Evolutionary conservation across 305 asterid species (phyloP), one percentile per base, ranked within the genome.

Genomic region (Salvia sclarea): DNA sequence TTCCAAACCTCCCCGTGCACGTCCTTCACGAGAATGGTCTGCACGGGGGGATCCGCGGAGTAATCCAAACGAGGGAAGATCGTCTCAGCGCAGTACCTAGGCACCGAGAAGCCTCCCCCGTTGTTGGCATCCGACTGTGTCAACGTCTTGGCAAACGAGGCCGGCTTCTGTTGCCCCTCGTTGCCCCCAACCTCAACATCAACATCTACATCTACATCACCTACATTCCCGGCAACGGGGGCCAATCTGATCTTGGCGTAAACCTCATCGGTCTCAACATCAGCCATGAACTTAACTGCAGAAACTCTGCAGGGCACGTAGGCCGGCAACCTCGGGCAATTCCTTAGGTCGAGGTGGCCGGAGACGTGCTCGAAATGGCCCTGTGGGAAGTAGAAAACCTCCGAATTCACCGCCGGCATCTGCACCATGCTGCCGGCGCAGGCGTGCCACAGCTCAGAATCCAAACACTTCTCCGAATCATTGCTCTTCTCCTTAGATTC

Each of bases 91-190:
- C 98, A 92, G 33, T 89, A 87, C 82, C 98, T 81, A 1, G 98
- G 98, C 63, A 92, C 98, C 0, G 98, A 92, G 55, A 92, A 92
- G 1, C 98, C 98, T 2, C 98, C 98, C 8, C 98, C 98, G 50
- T 91, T 91, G 55, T 91, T 91, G 1, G 97, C 96, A 74, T 91
- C 97, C 0, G 95, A 88, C 40, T 91, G 98, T 0, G 98, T 92
- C 57, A 92, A 66, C 0, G 96, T 87, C 87, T 92, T 92, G 0
- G 96, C 96, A 25, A 89, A 92, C 0, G 96, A 89, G 10, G 82
- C 25, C 22, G 89, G 95, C 75, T 86, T 86, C 3, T 87, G 95
- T 18, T 61, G 86, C 61, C 61, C 66, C 49, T 80, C 96, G 7
- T 68, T 31, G 33, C 64, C 80, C 49, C 61, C 67, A 48, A 56